These are phyloP conservation scores for Kwoniella shandongensis DNA, from an alignment of 768 basidiomycete species.

Conservation along the genomic window DNA sequence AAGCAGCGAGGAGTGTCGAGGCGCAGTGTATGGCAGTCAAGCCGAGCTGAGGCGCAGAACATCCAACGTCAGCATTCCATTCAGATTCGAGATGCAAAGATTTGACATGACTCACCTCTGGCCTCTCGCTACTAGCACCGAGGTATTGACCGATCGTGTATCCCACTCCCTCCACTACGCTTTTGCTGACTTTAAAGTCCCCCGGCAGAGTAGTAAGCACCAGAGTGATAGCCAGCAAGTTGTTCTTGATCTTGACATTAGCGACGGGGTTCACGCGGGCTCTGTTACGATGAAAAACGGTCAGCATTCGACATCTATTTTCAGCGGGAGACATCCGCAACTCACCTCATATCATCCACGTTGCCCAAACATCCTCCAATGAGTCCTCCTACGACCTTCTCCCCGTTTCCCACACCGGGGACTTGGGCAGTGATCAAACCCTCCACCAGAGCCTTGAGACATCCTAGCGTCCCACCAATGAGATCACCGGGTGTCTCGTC, in stretches of 20 bases:
- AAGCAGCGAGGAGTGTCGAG: conserved; percentile 75
- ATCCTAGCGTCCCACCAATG: conserved; percentile 74
- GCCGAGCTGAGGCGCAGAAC: conserved; percentile 60
- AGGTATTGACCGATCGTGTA: conserved; percentile 81
- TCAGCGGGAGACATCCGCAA: too few relatives aligned
- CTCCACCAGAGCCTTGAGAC: conserved; percentile 72
- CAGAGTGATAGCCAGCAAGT: conserved; percentile 80
- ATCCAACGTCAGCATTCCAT: background rate
- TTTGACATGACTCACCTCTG: conserved; percentile 60
- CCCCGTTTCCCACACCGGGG: conserved; percentile 48
- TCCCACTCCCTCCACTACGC: conserved; percentile 78
- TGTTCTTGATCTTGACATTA: conserved; percentile 81
- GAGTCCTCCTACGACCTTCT: conserved; percentile 65
- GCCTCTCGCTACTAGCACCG: conserved; percentile 59
- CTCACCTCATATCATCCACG: conserved; percentile 93
- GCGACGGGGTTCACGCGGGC: conserved; percentile 76
- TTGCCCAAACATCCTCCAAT: conserved; percentile 82
- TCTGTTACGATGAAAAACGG: conserved; percentile 55
- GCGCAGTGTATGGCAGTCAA: conserved; percentile 88
- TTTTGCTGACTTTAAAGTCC: conserved; percentile 66
- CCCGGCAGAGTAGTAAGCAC: conserved; percentile 76
- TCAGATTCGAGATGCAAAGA: background rate
- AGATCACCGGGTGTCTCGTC: conserved; percentile 79
- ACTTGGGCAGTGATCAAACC: conserved; percentile 49
- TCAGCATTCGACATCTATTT: background rate